Evolutionary conservation across 2,329 filamentous ascomycete genomes (phyloP).

Genomic region (Aspergillus oerlinghausenensis): DNA sequence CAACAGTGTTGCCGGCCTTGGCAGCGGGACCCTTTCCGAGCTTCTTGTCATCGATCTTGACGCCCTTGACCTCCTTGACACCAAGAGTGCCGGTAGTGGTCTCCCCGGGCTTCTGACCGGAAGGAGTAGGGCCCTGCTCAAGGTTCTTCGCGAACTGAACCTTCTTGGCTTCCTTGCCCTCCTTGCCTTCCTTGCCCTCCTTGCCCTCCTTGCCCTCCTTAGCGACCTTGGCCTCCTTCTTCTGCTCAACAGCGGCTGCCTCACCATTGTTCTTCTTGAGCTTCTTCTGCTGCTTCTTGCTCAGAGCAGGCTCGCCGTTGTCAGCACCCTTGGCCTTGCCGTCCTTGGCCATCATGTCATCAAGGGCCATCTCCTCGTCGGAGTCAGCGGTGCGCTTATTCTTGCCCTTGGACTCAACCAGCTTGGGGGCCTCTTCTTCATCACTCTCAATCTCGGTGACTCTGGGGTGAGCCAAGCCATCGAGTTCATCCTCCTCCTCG

Average conservation of each 20-base stretch:
- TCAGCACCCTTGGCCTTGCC: conserved; percentile 48
- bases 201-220: conserved; percentile 44
- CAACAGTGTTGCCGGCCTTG: conserved; percentile 85
- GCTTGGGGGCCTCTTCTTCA: conserved; percentile 63
- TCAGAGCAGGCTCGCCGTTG: conserved; percentile 68
- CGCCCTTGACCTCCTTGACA: conserved; percentile 77
- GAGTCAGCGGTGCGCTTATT: conserved; percentile 83
- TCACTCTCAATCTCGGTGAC: conserved; percentile 79
- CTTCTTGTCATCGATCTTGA: conserved; percentile 95
- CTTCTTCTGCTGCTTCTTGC: conserved; percentile 98
- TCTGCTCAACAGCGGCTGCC: conserved; percentile 59
- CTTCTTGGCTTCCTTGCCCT: conserved; percentile 74
- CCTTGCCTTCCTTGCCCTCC: conserved; percentile 59
- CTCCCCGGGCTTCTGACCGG: conserved; percentile 48
- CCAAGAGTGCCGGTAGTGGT: conserved; percentile 58
- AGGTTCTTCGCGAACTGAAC: conserved; percentile 99
- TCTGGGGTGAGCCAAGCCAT: conserved; percentile 72
- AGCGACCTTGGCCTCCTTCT: conserved; percentile 51
- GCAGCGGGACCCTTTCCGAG: conserved; percentile 74
- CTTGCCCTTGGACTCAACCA: conserved; percentile 57
- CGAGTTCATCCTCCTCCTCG: conserved; percentile 70
- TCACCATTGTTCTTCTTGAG: conserved; percentile 98
- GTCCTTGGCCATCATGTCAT: conserved; percentile 78
- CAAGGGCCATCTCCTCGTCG: conserved; percentile 60
- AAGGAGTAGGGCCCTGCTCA: conserved; percentile 87